Base-by-base conservation (phyloP, 768 basidiomycete genomes). In the Cubamyces sp. region DNA sequence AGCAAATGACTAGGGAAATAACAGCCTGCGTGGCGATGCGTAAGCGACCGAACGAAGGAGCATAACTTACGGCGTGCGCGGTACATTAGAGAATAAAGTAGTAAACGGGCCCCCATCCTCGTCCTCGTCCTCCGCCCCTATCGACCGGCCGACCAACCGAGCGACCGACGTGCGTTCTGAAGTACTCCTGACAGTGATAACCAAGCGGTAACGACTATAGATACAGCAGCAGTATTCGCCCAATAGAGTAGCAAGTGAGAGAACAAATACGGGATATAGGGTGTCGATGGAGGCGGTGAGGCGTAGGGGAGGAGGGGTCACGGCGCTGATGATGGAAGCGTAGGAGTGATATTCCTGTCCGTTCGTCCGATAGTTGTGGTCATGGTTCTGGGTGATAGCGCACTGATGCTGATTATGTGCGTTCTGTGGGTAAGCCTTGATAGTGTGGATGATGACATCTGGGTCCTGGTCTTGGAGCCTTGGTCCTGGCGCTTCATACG, bases 51-150 rank as follows among this genome's bases (percentile, higher is more conserved):
- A 34, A 23, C 21, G 37, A 49, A 25, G 26, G 7, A 28, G 21
- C 4, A 49, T 49, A 49, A 26, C 37, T 53, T 40, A 40, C 51
- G 34, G 9, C 34, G 19, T 53, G 51, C 51, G 51, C 39, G 51
- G 51, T 53, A 53, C 51, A 53, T 53, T 21, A 53, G 51, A 39
- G 51, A 53, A 53, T 53, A 53, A 53, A 9, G 51, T 53, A 53
- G 12, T 19, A 51, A 46, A 12, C 21, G 34, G 9, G 34, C 34
- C 16, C 5, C n/a, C 45, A 4, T 12, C n/a, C 45, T 46, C 45
- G 19, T 46, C n/a, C n/a, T n/a, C 8, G 28, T 30, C 28, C 28
- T 30, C 28, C 28, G 8, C 34, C 34, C 34, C 34, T 34, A 23
- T 8, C 45, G 45, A 46, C 45, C 45, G 19, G 14, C 43, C 43